A percentile compares a stretch with the other conserved stretches of the same genome.
Conservation (phyloP, 2,329 filamentous ascomycete genomes). For the Tricladium varicosporioides region DNA sequence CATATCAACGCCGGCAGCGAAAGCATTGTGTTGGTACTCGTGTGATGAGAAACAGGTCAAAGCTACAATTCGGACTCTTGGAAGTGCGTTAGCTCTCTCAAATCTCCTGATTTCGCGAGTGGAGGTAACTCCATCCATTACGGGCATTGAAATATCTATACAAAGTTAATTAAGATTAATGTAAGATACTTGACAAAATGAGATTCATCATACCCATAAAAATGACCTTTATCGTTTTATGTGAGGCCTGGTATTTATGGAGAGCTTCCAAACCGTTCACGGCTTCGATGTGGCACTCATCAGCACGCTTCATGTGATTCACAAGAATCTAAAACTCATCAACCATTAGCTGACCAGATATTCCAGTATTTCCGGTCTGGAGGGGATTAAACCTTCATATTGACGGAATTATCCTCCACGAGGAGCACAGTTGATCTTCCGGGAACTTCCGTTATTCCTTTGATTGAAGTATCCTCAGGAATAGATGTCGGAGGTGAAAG, state of each 20-base stretch:
- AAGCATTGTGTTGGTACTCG: slow-evolving; percentile 45
- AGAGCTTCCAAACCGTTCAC: slow-evolving; percentile 46
- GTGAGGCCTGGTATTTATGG: slow-evolving; percentile 27
- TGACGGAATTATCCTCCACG: slow-evolving; percentile 41
- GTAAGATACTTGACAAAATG: not conserved
- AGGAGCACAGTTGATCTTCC: slow-evolving; percentile 29
- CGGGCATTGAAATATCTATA: slow-evolving; percentile 53
- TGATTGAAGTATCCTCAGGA: too few relatives aligned
- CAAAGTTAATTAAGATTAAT: not conserved
- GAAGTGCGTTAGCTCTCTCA: slow-evolving; percentile 40
- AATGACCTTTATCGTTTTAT: slow-evolving; percentile 27
- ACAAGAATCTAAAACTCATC: slow-evolving; percentile 19
- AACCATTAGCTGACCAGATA: too few relatives aligned
- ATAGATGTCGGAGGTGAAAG: not conserved
- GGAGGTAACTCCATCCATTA: slow-evolving; percentile 48
- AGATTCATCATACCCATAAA: slow-evolving; percentile 32
- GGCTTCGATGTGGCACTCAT: slow-evolving; percentile 35
- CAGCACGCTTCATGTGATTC: slow-evolving; percentile 24
- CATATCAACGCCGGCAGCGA: slow-evolving; percentile 49
- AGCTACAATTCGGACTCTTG: slow-evolving; percentile 46
- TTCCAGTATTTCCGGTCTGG: not conserved
- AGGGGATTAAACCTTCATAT: slow-evolving; percentile 29
- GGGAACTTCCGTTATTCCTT: too few relatives aligned
- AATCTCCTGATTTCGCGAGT: slow-evolving; percentile 46
- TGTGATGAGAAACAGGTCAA: slow-evolving; percentile 49